phyloP scores from a whole-genome alignment of 2,329 filamentous ascomycete genomes.

The Alternaria sp. region DNA sequence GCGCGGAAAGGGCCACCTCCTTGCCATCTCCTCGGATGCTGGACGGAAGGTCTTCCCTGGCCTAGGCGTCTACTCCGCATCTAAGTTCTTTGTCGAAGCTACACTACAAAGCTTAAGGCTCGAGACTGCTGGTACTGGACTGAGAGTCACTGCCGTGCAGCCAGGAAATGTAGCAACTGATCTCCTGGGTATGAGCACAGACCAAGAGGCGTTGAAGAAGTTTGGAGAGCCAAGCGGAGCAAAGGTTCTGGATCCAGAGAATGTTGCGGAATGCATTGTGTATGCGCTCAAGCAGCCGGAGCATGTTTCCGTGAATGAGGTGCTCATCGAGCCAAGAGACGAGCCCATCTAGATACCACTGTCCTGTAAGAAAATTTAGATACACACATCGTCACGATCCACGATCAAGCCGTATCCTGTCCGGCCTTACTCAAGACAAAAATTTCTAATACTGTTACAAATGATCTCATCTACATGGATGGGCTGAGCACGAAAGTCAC shows the following conservation, averaged over 20 bases:
- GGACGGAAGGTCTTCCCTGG: conserved; percentile 85
- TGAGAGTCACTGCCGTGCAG: conserved; percentile 78
- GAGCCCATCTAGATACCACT: conserved; percentile 41
- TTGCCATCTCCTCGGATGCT: conserved; percentile 83
- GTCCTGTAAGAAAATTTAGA: not conserved
- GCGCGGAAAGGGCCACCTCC: conserved; percentile 75
- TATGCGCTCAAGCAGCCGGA: conserved; percentile 78
- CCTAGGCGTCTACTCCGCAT: conserved; percentile 81
- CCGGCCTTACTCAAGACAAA: not conserved
- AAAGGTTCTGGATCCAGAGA: conserved; percentile 75
- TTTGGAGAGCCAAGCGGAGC: conserved; percentile 79
- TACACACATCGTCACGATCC: not conserved
- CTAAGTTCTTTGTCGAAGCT: conserved; percentile 86
- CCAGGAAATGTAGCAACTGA: conserved; percentile 81
- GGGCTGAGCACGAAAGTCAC: conserved; percentile 38
- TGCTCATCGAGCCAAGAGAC: conserved; percentile 66
- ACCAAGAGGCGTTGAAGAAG: conserved; percentile 79
- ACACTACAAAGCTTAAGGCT: conserved; percentile 78
- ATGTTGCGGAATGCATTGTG: conserved; percentile 77
- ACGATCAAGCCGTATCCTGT: not conserved
- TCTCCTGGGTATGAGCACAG: conserved; percentile 77
- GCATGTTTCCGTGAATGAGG: conserved; percentile 82
- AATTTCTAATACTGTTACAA: not conserved
- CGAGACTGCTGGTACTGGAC: conserved; percentile 77
- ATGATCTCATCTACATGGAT: not conserved